Evolutionary conservation across 345 rosid species (phyloP).

Genomic region (Arabidopsis thaliana): DNA sequence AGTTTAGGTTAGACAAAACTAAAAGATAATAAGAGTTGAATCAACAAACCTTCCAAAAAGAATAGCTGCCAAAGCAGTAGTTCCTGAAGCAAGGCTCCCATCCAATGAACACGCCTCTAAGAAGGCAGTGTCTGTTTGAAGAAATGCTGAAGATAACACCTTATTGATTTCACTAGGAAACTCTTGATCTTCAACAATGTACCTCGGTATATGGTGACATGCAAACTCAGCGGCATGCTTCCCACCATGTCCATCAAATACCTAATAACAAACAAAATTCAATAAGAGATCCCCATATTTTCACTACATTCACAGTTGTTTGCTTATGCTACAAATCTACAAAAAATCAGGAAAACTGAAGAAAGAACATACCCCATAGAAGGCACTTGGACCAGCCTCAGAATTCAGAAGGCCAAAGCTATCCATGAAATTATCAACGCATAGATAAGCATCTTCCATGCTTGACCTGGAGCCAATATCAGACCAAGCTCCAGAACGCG

Average conservation of each 20-base stretch:
- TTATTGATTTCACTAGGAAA: conserved; percentile 74
- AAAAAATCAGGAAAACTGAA: not conserved
- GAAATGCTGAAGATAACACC: conserved; percentile 78
- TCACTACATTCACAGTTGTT: not conserved
- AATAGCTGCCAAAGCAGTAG: conserved; percentile 88
- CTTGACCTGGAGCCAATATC: conserved; percentile 70
- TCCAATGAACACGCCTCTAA: conserved; percentile 72
- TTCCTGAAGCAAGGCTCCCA: conserved; percentile 77
- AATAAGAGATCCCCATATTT: not conserved
- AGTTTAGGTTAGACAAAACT: not conserved
- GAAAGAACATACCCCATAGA: conserved; percentile 72
- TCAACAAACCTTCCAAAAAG: conserved; percentile 69
- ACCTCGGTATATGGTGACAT: conserved; percentile 66
- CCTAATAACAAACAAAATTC: conserved; percentile 38
- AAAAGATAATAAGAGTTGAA: conserved; percentile 16
- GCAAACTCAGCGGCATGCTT: conserved; percentile 93
- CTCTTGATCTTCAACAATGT: conserved; percentile 66
- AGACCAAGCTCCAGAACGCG: conserved; percentile 90
- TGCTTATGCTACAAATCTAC: not conserved
- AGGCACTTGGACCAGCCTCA: conserved; percentile 65
- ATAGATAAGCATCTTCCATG: conserved; percentile 83
- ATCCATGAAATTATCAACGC: conserved; percentile 65
- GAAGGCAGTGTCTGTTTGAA: conserved; percentile 83
- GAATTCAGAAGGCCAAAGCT: conserved; percentile 54
- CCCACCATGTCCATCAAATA: conserved; percentile 94